These are phyloP conservation scores for Leccinum aurantiacum DNA, from an alignment of 768 basidiomycete species.

Conservation along the genomic window DNA sequence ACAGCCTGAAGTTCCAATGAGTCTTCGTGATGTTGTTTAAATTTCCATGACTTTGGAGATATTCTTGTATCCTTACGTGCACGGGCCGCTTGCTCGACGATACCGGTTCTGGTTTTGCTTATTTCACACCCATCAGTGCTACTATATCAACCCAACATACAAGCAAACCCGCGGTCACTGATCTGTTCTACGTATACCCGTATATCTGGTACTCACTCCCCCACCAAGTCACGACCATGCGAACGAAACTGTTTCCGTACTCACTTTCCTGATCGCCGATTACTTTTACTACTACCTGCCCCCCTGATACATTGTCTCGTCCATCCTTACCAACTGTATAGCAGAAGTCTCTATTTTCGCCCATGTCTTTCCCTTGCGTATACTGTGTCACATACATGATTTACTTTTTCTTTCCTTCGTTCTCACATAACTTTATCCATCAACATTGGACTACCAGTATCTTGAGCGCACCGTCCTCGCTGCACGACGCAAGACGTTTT, in stretches of 20 bases:
- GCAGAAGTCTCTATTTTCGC: slow-evolving; percentile 35
- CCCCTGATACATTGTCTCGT: slow-evolving; percentile 30
- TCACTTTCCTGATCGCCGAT: slow-evolving; percentile 24
- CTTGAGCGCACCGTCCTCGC: slow-evolving; percentile 90
- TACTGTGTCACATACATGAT: slow-evolving; percentile 28
- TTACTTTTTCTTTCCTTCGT: slow-evolving; percentile 9
- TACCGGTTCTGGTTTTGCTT: slow-evolving; percentile 33
- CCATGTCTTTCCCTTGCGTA: slow-evolving; percentile 20
- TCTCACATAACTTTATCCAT: slow-evolving; percentile 42
- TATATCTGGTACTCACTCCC: slow-evolving; percentile 49
- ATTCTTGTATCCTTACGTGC: slow-evolving; percentile 84
- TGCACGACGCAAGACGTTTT: slow-evolving; percentile 76
- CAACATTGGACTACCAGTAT: slow-evolving; percentile 62
- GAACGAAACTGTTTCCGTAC: slow-evolving; percentile 66
- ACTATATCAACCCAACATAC: slow-evolving; percentile 46
- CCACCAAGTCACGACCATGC: slow-evolving; percentile 29
- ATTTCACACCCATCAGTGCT: slow-evolving; percentile 42
- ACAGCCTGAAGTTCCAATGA: slow-evolving; percentile 89
- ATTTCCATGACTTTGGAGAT: slow-evolving; percentile 38
- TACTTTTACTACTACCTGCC: slow-evolving; percentile 39
- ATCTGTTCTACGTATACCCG: slow-evolving; percentile 63
- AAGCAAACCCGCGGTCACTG: slow-evolving; percentile 35
- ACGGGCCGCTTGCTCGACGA: slow-evolving; percentile 41
- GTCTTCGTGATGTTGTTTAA: slow-evolving; percentile 86
- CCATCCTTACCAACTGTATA: slow-evolving; percentile 65